Conservation (phyloP, 768 basidiomycete species). For the Baorangia bicolor region DNA sequence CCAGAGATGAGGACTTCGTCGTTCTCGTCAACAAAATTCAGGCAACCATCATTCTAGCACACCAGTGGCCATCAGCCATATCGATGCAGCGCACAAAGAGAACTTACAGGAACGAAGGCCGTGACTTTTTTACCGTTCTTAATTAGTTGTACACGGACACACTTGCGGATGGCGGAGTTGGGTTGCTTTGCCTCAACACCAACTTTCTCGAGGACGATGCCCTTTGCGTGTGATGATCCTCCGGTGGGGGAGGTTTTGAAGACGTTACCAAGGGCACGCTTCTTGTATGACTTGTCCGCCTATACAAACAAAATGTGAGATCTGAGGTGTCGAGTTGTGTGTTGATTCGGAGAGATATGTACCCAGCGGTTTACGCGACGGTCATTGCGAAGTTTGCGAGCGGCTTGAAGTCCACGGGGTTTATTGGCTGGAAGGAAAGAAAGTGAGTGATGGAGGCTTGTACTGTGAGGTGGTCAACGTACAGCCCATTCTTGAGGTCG, state of each 20-base stretch:
- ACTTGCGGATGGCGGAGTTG: conserved; percentile 99
- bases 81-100: background rate
- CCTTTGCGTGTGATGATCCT: conserved; percentile 99
- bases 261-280: conserved; percentile 97
- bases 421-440: conserved; percentile 71
- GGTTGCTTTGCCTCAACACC: conserved; percentile 99
- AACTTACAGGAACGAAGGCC: conserved; percentile 94
- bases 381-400: conserved; percentile 94
- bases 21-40: conserved; percentile 99
- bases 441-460: conserved; percentile 7
- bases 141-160: conserved; percentile 99
- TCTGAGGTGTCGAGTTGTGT: background rate
- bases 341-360: conserved; percentile 31
- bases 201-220: conserved; percentile 99
- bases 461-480: conserved; percentile 41
- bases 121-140: conserved; percentile 99
- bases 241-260: conserved; percentile 99
- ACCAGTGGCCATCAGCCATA: conserved; percentile 6
- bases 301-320: conserved; percentile 33
- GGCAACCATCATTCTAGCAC: conserved; percentile 87
- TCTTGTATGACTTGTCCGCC: conserved; percentile 99
- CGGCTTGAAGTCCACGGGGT: conserved; percentile 98
- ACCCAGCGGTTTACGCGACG: conserved; percentile 98
- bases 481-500: conserved; percentile 83
- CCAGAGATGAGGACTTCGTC: conserved; percentile 99